Conservation (phyloP, 495 filamentous ascomycete genomes). For the Penicillium parvum region DNA sequence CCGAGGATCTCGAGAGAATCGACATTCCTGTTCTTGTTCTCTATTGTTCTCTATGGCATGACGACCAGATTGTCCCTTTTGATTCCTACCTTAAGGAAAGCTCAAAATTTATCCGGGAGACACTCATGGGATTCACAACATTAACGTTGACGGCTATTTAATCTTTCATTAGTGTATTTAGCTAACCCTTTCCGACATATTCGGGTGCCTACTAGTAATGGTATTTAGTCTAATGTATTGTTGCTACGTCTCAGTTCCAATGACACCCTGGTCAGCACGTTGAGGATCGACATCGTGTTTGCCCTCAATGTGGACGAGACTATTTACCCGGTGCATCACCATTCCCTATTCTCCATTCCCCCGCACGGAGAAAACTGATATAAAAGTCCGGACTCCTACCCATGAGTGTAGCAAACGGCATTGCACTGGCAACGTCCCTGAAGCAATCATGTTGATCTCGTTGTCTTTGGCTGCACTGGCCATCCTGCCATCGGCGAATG, state of each 20-base stretch:
- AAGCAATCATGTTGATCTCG: conserved; percentile 12
- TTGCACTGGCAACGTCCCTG: too few relatives aligned
- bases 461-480: conserved; percentile 15
- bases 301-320: background rate
- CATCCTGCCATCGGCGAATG: conserved; percentile 14
- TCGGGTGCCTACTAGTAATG: too few relatives aligned
- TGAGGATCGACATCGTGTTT: conserved; percentile 11
- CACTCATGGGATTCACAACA: too few relatives aligned
- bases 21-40: conserved; percentile 35
- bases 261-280: conserved; percentile 3
- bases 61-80: conserved; percentile 39
- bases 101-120: too few relatives aligned
- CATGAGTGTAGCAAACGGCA: too few relatives aligned
- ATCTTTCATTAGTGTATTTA: too few relatives aligned
- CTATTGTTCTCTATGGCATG: conserved; percentile 38
- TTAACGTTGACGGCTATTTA: too few relatives aligned
- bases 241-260: too few relatives aligned
- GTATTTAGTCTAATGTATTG: too few relatives aligned
- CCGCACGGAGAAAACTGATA: conserved; percentile 9
- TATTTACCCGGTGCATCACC: conserved; percentile 7
- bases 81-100: too few relatives aligned
- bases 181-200: too few relatives aligned
- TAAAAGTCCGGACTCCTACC: too few relatives aligned
- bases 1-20: conserved; percentile 37
- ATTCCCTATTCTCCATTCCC: conserved; percentile 9